Percentiles rank a stretch among this genome's conserved stretches.
These are phyloP conservation scores for Tricholoma flavovirens DNA, from an alignment of 768 basidiomycete genomes.

Conservation along the genomic window DNA sequence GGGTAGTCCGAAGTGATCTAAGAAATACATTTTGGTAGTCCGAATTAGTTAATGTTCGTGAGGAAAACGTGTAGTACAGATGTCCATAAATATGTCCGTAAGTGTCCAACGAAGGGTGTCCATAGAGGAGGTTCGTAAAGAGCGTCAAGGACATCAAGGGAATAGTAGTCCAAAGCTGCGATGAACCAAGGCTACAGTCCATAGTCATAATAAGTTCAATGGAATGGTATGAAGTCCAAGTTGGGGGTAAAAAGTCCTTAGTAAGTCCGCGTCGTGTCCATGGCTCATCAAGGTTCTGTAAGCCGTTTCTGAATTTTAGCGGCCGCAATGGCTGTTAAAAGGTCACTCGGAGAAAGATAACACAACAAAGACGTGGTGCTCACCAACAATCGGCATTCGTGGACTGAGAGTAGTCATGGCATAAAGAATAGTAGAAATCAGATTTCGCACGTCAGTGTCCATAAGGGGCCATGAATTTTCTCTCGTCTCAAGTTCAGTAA, in stretches of 20 bases:
- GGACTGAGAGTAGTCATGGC: constrained; percentile 58
- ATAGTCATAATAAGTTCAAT: background rate
- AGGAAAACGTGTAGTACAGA: background rate
- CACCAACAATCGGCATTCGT: constrained; percentile 54
- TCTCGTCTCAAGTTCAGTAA: constrained; percentile 58
- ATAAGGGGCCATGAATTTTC: constrained; percentile 60
- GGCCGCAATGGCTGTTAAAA: constrained; percentile 29
- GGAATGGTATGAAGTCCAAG: constrained; percentile 3
- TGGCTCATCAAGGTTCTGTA: constrained; percentile 19
- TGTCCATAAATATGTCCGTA: constrained; percentile 7
- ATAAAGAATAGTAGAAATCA: constrained; percentile 55
- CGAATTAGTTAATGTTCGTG: constrained; percentile 1
- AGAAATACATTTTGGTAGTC: constrained; percentile 3
- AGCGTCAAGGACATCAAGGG: background rate
- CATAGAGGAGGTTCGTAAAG: background rate
- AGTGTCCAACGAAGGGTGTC: background rate
- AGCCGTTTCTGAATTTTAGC: constrained; percentile 39
- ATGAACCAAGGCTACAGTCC: background rate
- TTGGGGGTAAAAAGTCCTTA: background rate
- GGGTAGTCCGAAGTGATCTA: constrained; percentile 1
- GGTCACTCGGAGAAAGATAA: background rate
- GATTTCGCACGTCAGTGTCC: constrained; percentile 55
- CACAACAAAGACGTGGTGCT: constrained; percentile 9
- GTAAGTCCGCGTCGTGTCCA: background rate
- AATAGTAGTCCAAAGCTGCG: background rate